These are phyloP conservation scores for Termitomyces sp. DNA, from an alignment of 768 basidiomycete genomes.

Conservation along the genomic window DNA sequence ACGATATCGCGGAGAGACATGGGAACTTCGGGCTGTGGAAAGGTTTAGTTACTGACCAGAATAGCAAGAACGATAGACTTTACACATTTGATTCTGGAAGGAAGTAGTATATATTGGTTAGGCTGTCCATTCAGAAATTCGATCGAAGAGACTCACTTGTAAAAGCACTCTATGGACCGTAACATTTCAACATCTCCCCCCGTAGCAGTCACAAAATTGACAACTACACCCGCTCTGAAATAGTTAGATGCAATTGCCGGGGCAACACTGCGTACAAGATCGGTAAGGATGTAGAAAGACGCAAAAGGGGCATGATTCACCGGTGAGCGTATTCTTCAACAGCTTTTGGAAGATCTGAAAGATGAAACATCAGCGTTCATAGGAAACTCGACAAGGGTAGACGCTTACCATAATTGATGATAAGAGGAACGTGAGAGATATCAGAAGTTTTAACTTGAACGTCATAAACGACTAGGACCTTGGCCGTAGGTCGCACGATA, in stretches of 20 bases:
- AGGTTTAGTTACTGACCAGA: background rate
- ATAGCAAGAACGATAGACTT: background rate
- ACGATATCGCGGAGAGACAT: slow-evolving; percentile 1
- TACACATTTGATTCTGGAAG: slow-evolving; percentile 2
- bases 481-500: slow-evolving; percentile 59
- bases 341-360: slow-evolving; percentile 82
- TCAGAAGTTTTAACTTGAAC: slow-evolving; percentile 89
- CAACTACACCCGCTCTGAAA: slow-evolving; percentile 83
- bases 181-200: slow-evolving; percentile 99
- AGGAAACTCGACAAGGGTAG: background rate
- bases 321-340: slow-evolving; percentile 98
- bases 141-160: background rate
- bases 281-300: background rate
- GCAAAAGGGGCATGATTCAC: slow-evolving; percentile 30
- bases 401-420: slow-evolving; percentile 85
- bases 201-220: slow-evolving; percentile 97
- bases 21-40: background rate
- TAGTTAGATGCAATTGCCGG: slow-evolving; percentile 85
- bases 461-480: slow-evolving; percentile 89
- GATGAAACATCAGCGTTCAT: background rate
- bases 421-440: slow-evolving; percentile 83
- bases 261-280: slow-evolving; percentile 51
- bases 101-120: background rate
- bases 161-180: slow-evolving; percentile 95
- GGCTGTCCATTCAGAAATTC: background rate